Percentiles rank a stretch among this genome's conserved stretches.
These are phyloP conservation scores for Penicillium lividum DNA, from an alignment of 495 filamentous ascomycete species.

Conservation along the genomic window DNA sequence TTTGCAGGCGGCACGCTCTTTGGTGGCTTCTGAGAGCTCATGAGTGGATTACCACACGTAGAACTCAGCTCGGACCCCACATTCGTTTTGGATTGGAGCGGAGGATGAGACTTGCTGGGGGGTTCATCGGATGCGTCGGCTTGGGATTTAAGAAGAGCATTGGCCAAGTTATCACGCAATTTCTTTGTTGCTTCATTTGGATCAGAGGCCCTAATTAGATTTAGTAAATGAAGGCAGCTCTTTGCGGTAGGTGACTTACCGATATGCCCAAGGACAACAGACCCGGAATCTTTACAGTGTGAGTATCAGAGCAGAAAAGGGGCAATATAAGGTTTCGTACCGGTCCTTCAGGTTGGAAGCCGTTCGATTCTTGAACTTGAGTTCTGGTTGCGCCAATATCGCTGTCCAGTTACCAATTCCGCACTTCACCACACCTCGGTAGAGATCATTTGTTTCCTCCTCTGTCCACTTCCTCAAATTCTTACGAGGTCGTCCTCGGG, in stretches of 20 bases:
- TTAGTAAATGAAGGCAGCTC: conserved; percentile 9
- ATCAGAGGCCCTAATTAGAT: conserved; percentile 33
- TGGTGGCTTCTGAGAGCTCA: conserved; percentile 19
- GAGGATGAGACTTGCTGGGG: conserved; percentile 29
- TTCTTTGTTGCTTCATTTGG: conserved; percentile 51
- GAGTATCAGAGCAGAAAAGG: conserved; percentile 2
- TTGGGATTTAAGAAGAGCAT: conserved; percentile 38
- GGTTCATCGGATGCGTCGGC: conserved; percentile 26
- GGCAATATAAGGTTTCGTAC: conserved; percentile 26
- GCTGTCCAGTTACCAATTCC: conserved; percentile 87
- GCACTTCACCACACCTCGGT: conserved; percentile 76
- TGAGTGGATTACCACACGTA: conserved; percentile 11
- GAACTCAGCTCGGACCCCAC: conserved; percentile 18
- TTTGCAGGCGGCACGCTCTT: conserved; percentile 25
- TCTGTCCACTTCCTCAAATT: conserved; percentile 73
- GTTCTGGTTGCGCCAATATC: conserved; percentile 73
- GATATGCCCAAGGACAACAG: conserved; percentile 65
- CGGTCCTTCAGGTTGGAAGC: conserved; percentile 85
- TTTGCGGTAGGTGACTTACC: conserved; percentile 25
- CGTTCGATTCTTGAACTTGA: conserved; percentile 72
- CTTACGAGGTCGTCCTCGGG: conserved; percentile 46
- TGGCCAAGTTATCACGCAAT: conserved; percentile 41
- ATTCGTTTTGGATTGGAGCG: conserved; percentile 15
- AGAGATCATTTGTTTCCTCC: conserved; percentile 75
- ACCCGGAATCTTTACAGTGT: conserved; percentile 60